Evolutionary conservation across 1,284 basidiomycete species (phyloP), one percentile per base, ranked within the genome.

Genomic region (Tilletia horrida): DNA sequence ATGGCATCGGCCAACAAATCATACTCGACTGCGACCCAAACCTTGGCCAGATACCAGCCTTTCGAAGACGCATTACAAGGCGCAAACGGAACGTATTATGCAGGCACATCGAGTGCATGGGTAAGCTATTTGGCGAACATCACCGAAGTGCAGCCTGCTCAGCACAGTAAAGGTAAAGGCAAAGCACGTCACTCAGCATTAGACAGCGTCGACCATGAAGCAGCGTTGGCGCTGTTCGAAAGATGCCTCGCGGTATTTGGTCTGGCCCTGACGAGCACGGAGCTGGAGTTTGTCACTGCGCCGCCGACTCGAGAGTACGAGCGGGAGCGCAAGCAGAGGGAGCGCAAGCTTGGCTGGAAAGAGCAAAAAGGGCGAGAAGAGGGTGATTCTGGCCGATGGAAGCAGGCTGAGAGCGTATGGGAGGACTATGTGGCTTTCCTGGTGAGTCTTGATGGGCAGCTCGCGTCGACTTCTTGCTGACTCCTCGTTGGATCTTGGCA

Each of bases 351-450:
- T 27, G 21, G 9, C 25, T 16, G 61, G 67, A 11, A 63, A 25
- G 68, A 68, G 25, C 67, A 63, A 59, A 64, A 45, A 18, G 52
- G 40, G 48, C 62, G 43, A n/a, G 23, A 42, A 27, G 44, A 42
- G 21, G 6, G 70, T 0, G 66, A 67, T 35, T 47, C 68, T 2
- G 65, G 73, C 42, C 35, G 67, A 0, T 64, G 69, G 1, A 21
- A 68, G 16, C 63, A 71, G 0, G 72, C 74, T 0, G 76, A 73
- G 42, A 66, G 71, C 27, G 45, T 81, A 1, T 81, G 79, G 79
- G 66, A 70, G 21, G 78, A 79, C 62, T 79, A 76, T 63, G 61
- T 63, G 1, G 43, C 61, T 40, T 65, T 74, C 23, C 21, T 71
- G 18, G 29, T 31, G 50, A 59, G 3, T 61, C 65, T 40, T 18